Percentiles rank a stretch among this genome's conserved stretches.
Evolutionary conservation across 106 monocot species (phyloP).

Genomic region (Agapanthus africanus): DNA sequence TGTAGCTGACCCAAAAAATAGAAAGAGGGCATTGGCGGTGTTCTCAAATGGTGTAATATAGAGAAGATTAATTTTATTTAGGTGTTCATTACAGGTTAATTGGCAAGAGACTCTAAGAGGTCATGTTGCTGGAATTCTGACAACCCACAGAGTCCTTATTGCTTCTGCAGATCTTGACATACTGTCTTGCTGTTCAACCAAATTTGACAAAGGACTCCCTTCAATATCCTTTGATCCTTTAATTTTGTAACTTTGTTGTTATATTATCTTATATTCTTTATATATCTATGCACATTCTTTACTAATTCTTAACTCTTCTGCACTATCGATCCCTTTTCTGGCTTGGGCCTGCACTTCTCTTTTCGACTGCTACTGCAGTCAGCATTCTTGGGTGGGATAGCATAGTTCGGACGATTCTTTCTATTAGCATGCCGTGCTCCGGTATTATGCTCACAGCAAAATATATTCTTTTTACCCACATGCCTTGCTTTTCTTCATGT

Average conservation of each 20-base stretch:
- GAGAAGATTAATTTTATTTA: neutral
- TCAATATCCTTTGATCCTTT: constrained; percentile 64
- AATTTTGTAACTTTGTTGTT: neutral
- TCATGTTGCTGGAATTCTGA: constrained; percentile 91
- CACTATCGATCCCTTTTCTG: constrained; percentile 85
- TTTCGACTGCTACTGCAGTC: constrained; percentile 86
- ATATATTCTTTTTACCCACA: neutral
- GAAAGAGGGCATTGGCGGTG: neutral
- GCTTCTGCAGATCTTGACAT: constrained; percentile 87
- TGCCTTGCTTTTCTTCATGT: no score
- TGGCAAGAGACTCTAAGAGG: constrained; percentile 97
- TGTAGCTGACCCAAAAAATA: neutral
- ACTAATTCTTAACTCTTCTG: constrained; percentile 53
- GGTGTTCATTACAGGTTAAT: constrained; percentile 47
- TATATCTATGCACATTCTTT: neutral
- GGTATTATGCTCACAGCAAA: constrained; percentile 26
- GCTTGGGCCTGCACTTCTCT: constrained; percentile 95
- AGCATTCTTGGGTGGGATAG: constrained; percentile 96
- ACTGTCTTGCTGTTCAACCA: constrained; percentile 64
- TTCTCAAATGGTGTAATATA: neutral
- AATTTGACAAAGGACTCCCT: constrained; percentile 80
- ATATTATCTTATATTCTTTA: neutral
- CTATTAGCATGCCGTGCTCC: constrained; percentile 76
- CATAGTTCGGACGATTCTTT: constrained; percentile 77
- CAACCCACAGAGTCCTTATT: constrained; percentile 73